Conservation (phyloP, 768 basidiomycete genomes). For the Leccinum disarticulatum region DNA sequence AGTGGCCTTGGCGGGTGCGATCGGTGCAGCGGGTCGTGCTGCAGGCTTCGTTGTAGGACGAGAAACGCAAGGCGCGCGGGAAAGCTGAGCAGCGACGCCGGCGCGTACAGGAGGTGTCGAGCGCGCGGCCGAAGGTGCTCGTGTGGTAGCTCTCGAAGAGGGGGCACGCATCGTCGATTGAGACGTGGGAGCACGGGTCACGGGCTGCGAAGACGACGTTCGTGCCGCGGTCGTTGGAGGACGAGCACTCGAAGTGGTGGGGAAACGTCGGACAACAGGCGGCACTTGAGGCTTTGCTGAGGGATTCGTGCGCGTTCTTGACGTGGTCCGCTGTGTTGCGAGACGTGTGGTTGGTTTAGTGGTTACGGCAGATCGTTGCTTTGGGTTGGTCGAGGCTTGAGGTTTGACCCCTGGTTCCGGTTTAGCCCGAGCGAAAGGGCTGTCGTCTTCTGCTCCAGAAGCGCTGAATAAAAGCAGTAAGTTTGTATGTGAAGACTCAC, state of each 20-base stretch:
- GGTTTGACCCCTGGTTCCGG: constrained; percentile 8
- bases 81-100: constrained; percentile 1
- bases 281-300: constrained; percentile 8
- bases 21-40: constrained; percentile 6
- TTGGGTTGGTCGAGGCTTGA: constrained; percentile 2
- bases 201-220: constrained; percentile 20
- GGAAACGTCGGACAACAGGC: constrained; percentile 12
- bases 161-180: constrained; percentile 21
- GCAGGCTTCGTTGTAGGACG: constrained; percentile 12
- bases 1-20: constrained; percentile 1
- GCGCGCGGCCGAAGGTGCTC: constrained; percentile 16
- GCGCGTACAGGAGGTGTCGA: constrained; percentile 19
- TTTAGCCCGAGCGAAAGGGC: constrained; percentile 26
- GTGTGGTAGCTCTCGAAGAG: constrained; percentile 20
- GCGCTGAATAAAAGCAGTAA: background rate
- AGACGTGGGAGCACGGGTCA: constrained; percentile 24
- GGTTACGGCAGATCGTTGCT: background rate
- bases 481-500: constrained; percentile 14
- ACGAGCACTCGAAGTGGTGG: constrained; percentile 9
- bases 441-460: constrained; percentile 27
- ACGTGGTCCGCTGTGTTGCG: constrained; percentile 6
- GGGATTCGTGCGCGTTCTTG: constrained; percentile 1
- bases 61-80: constrained; percentile 8
- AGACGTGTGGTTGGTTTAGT: constrained; percentile 9
- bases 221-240: constrained; percentile 5